Conservation (phyloP, 768 basidiomycete genomes). For the Tulasnella sp. region DNA sequence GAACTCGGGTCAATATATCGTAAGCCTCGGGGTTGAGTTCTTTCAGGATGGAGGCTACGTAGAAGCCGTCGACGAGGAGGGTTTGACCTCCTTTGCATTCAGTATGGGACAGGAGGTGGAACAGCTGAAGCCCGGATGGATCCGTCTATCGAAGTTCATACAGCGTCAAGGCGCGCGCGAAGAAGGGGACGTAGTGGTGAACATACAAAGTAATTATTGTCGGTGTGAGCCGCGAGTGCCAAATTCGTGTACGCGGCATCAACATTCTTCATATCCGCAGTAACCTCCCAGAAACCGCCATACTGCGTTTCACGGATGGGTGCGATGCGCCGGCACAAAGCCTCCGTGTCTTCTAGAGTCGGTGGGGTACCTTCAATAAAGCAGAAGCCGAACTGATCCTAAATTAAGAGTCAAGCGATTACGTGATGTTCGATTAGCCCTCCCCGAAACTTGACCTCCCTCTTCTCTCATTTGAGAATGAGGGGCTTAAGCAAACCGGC, state of each 20-base stretch:
- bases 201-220: slow-evolving; percentile 69
- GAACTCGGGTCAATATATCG: slow-evolving; percentile 59
- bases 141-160: slow-evolving; percentile 58
- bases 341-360: slow-evolving; percentile 80
- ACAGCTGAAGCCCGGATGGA: slow-evolving; percentile 89
- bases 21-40: slow-evolving; percentile 70
- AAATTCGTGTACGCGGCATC: slow-evolving; percentile 93
- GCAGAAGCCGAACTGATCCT: slow-evolving; percentile 88
- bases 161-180: neutral
- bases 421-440: neutral
- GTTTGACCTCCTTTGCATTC: slow-evolving; percentile 81
- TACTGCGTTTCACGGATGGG: slow-evolving; percentile 90
- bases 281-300: slow-evolving; percentile 97
- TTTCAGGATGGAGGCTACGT: slow-evolving; percentile 76
- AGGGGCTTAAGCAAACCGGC: slow-evolving; percentile 35
- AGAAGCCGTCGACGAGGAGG: slow-evolving; percentile 94
- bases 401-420: slow-evolving; percentile 5
- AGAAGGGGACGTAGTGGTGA: neutral
- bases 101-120: slow-evolving; percentile 84
- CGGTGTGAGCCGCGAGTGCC: slow-evolving; percentile 80
- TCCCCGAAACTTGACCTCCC: neutral
- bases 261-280: slow-evolving; percentile 81
- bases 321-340: slow-evolving; percentile 67
- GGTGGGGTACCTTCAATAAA: slow-evolving; percentile 77
- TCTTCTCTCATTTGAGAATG: neutral